Evolutionary conservation across 371 early-diverging fungal genomes (phyloP), one percentile per base, ranked within the genome.

Genomic region (Actinomortierella ambigua): DNA sequence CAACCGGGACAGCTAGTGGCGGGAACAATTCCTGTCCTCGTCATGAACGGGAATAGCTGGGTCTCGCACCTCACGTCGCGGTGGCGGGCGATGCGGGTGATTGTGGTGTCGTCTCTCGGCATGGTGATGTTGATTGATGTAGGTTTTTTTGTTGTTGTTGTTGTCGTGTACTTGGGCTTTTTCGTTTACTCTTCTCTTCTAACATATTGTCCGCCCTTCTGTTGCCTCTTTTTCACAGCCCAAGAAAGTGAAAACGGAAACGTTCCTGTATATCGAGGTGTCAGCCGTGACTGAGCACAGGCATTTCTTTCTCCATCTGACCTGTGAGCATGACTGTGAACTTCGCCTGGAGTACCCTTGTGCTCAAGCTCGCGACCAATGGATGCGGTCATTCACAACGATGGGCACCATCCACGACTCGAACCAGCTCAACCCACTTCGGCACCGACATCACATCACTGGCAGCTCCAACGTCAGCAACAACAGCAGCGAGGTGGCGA

Each of bases 61-160:
- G 3, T 53, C 34, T 23, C 4, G 48, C 39, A 23, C 15, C 15
- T 22, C n/a, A 5, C 23, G 7, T 43, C 46, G 6, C 53, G 43
- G 4, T 60, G 53, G 53, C 43, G 46, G 13, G 28, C 53, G 1
- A 60, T 48, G 53, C 53, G 46, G 22, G 20, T 53, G 26, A 44
- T 60, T 39, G 60, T 60, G 13, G 53, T 53, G 8, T 39, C 47
- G 6, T 46, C 53, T 8, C 53, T 60, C 13, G 29, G 34, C 17
- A 23, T 60, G 46, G 53, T 53, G 13, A 60, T 60, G 26, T 11
- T 60, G 18, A 46, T 34, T 7, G 60, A 60, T 24, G 60, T 60
- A 60, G 24, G 53, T 18, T 6, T 24, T 1, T 1, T 0, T 28
- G 29, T 1, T 28, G 11, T 29, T 17, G 13, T 27, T 13, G 2